Base-by-base conservation (phyloP, 2,329 filamentous ascomycete genomes). In the Colletotrichum australisinense region DNA sequence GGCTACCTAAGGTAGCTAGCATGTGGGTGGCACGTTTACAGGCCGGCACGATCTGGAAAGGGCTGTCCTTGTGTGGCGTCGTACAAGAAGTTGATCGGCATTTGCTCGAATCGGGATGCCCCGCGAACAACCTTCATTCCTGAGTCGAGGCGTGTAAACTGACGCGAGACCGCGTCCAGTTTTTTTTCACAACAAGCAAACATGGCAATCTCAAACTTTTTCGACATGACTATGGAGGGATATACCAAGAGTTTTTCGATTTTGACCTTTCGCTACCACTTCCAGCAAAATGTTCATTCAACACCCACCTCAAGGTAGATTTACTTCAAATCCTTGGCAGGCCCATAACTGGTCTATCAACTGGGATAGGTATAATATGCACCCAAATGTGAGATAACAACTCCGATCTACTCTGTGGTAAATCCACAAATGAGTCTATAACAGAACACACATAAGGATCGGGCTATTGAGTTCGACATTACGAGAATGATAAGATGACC, bases 91-190 rank as follows among this genome's bases (percentile, higher is more conserved):
- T 24, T 7, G 53, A 46, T 62, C 28, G 35, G 14, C 59, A 19
- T 64, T 46, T 32, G 19, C n/a, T 30, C 22, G n/a, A 35, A 49
- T 69, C 19, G 52, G 67, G 67, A 63, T 64, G 58, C 56, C 52
- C 52, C 59, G 53, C 67, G 35, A 57, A 52, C n/a, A 38, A 63
- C 35, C 32, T 49, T 35, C 59, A 52, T 69, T 69, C 60, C 67
- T 58, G 59, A 57, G 28, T 58, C 59, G 12, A 16, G 52, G 26
- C 35, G 35, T 26, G 49, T 24, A 46, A 8, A 28, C n/a, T n/a
- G 16, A n/a, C 38, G 59, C 59, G 59, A 49, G 12, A 16, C n/a
- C 59, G 67, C 35, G 65, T 52, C 24, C 24, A 26, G n/a, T n/a
- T n/a, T n/a, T 46, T 8, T 24, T 24, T 9, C 28, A 22, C n/a